A percentile compares a stretch with the other conserved stretches of the same genome.
These are phyloP conservation scores for Russula emetica DNA, from an alignment of 768 basidiomycete species.

Conservation along the genomic window DNA sequence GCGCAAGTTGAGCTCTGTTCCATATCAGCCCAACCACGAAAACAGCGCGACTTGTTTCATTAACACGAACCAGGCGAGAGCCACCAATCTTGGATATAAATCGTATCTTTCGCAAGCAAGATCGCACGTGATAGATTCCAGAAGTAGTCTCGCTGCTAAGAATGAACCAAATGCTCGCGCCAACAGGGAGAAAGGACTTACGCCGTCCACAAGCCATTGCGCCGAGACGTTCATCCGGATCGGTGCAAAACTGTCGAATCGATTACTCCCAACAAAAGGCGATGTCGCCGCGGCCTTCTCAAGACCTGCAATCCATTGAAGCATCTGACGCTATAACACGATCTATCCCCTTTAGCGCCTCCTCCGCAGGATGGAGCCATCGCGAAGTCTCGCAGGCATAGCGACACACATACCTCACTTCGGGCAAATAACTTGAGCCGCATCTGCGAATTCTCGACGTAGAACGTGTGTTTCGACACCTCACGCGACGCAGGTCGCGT, in stretches of 20 bases:
- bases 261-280: constrained; percentile 72
- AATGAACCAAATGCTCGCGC: constrained; percentile 6
- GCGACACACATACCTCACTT: constrained; percentile 58
- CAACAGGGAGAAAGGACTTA: constrained; percentile 39
- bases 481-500: constrained; percentile 50
- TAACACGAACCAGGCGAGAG: constrained; percentile 65
- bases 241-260: constrained; percentile 94
- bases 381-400: neutral
- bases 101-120: constrained; percentile 76
- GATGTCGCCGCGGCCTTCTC: constrained; percentile 73
- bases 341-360: neutral
- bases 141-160: constrained; percentile 83
- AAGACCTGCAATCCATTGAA: constrained; percentile 92
- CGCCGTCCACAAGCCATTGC: constrained; percentile 98
- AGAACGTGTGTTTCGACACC: constrained; percentile 92
- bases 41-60: neutral
- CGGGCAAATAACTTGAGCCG: constrained; percentile 80
- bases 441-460: constrained; percentile 87
- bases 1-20: constrained; percentile 74
- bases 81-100: constrained; percentile 99
- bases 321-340: constrained; percentile 74
- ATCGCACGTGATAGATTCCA: constrained; percentile 96
- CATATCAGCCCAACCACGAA: constrained; percentile 7
- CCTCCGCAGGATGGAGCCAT: neutral
- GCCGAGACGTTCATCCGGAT: constrained; percentile 89